Evolutionary conservation across 148 eudicot genomes (phyloP), one percentile per base, ranked within the genome.

Genomic region (Polygonum aviculare): DNA sequence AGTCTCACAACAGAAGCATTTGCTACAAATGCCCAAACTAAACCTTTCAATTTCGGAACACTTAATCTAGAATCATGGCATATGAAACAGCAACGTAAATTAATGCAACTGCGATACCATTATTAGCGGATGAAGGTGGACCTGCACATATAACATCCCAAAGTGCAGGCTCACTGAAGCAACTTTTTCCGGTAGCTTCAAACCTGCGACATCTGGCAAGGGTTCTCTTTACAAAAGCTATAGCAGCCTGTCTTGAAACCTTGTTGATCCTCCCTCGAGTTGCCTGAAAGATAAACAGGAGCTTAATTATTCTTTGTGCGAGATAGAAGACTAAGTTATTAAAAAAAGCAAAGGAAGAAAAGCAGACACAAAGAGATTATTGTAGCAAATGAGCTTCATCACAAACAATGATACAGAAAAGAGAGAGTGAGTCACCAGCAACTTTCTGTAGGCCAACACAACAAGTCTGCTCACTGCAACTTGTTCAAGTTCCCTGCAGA

Each of bases 191-290:
- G 19, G 85, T 79, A 44, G 84, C 86, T 82, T 90, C 95, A 76
- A 86, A 94, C 77, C 78, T 87, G 63, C 78, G 84, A 78, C 92
- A 90, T 76, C 90, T 88, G 49, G 87, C 87, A 82, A 94, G 85
- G 67, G 92, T 88, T 83, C 93, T 90, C 87, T 75, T 90, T 38
- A 86, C 88, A 83, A 90, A 91, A 72, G 90, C 90, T 87, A 94
- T 79, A 73, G 97, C 97, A 79, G 82, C 92, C 74, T 85, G 97
- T 79, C 87, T 90, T 14, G 93, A 77, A 74, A 92, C 90, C 90
- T 88, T 92, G 72, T 83, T 72, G 73, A 85, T 82, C 74, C 82
- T 90, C 83, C 90, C 90, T 77, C 89, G 90, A 79, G 98, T 90
- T 40, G 90, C 91, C 98, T 94, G 91, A 48, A 72, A 16, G 49